Percentiles rank a stretch among this genome's conserved stretches.
Evolutionary conservation across 768 basidiomycete species (phyloP).

Genomic region (Coprinopsis cinerea): DNA sequence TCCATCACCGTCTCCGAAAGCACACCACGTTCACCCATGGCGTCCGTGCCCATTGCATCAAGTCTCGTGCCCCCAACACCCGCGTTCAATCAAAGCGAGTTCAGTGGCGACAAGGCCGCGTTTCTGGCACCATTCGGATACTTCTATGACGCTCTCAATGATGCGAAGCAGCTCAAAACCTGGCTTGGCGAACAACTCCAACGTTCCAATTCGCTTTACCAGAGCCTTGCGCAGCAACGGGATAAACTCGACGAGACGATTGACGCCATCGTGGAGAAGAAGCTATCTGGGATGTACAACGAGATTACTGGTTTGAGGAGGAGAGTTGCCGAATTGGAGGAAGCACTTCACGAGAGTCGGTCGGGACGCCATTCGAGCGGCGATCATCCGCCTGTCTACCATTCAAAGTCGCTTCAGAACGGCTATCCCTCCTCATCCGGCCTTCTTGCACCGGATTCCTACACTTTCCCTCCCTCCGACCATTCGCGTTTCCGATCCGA

Average conservation of each 20-base stretch:
- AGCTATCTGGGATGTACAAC: conserved; percentile 48
- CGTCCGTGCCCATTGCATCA: conserved; percentile 63
- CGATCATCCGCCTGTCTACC: conserved; percentile 9
- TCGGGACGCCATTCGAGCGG: conserved; percentile 6
- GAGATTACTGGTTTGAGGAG: conserved; percentile 58
- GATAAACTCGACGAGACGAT: conserved; percentile 57
- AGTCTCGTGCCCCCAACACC: conserved; percentile 66
- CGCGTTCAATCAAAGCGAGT: conserved; percentile 56
- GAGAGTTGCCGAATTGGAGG: conserved; percentile 67
- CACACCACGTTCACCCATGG: conserved; percentile 44
- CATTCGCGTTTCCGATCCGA: conserved; percentile 30
- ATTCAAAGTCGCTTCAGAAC: conserved; percentile 15
- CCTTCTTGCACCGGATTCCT: conserved; percentile 21
- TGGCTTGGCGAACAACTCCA: conserved; percentile 74
- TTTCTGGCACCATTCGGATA: conserved; percentile 79
- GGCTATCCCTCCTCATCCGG: conserved; percentile 13
- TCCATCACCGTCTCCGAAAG: conserved; percentile 28
- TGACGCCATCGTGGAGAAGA: conserved; percentile 55
- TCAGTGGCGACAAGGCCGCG: conserved; percentile 60
- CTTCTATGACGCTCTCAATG: conserved; percentile 82
- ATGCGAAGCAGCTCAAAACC: conserved; percentile 69
- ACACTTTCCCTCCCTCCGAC: conserved; percentile 42
- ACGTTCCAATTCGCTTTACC: conserved; percentile 51
- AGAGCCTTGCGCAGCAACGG: conserved; percentile 51
- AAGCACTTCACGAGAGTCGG: conserved; percentile 26